Conservation (phyloP, 805 yeast genomes). For the Candida lessepsii region DNA sequence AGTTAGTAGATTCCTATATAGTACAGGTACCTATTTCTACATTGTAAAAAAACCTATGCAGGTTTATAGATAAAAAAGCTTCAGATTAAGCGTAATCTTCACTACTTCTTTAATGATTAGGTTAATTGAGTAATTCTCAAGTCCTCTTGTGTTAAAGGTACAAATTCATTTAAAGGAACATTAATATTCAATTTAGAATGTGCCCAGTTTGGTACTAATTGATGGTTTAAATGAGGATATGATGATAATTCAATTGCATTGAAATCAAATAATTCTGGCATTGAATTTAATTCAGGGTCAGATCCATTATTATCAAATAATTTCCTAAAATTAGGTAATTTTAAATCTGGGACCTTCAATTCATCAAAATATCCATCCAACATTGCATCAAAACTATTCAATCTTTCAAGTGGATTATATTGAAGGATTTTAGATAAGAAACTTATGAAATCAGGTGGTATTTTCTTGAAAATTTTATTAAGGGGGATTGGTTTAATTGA, state of each 20-base stretch:
- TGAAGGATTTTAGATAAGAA: constrained; percentile 57
- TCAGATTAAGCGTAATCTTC: too few species aligned
- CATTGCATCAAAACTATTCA: constrained; percentile 55
- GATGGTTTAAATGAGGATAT: constrained; percentile 36
- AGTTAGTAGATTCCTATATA: background rate
- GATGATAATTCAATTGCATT: constrained; percentile 51
- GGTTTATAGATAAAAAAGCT: constrained; percentile 1
- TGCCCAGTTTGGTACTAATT: constrained; percentile 43
- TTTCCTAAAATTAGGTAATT: constrained; percentile 45
- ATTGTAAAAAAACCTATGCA: too few species aligned
- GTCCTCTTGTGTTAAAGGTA: constrained; percentile 14
- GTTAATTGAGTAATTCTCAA: constrained; percentile 12
- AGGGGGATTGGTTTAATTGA: constrained; percentile 77
- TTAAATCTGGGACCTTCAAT: constrained; percentile 38
- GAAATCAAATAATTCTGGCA: constrained; percentile 54
- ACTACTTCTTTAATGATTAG: too few species aligned
- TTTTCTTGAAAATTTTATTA: constrained; percentile 60
- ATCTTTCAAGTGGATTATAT: constrained; percentile 67
- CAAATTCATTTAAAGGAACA: constrained; percentile 13
- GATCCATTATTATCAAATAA: constrained; percentile 37
- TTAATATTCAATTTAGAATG: constrained; percentile 14
- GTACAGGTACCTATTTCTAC: too few species aligned
- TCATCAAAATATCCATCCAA: constrained; percentile 56
- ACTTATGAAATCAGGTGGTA: constrained; percentile 52
- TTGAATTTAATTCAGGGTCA: constrained; percentile 41